Percentiles rank a stretch among this genome's conserved stretches.
Evolutionary conservation across 2,329 filamentous ascomycete genomes (phyloP).

Genomic region (Colletotrichum sp.): DNA sequence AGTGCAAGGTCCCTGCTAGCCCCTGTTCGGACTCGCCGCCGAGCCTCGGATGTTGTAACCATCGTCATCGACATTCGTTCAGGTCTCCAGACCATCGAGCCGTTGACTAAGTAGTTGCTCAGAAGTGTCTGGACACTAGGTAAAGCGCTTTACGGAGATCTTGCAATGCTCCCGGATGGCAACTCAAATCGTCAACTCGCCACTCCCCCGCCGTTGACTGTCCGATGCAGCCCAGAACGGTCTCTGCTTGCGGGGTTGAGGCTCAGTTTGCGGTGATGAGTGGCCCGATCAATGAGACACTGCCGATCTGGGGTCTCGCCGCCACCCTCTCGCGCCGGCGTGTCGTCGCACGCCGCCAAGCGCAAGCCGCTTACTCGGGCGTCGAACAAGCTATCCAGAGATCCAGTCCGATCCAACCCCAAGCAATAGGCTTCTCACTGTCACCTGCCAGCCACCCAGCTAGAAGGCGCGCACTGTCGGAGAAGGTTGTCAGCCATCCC

Average conservation of each 20-base stretch:
- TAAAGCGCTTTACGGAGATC: neutral
- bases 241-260: neutral
- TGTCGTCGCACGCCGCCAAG: neutral
- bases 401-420: neutral
- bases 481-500: conserved; percentile 16
- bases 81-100: neutral
- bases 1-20: neutral
- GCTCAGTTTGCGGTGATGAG: neutral
- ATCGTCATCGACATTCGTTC: neutral
- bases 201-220: neutral
- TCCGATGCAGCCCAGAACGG: neutral
- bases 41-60: neutral
- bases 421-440: neutral
- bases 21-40: conserved; percentile 10
- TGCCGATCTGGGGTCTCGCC: neutral
- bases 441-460: neutral
- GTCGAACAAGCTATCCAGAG: neutral
- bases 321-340: neutral
- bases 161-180: neutral
- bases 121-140: neutral
- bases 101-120: neutral
- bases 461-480: neutral
- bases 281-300: neutral
- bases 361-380: neutral
- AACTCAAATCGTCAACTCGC: neutral